Percentiles rank a stretch among this genome's conserved stretches.
Conservation (phyloP, 139 green algal species). For the Picochlorum costavermella region DNA sequence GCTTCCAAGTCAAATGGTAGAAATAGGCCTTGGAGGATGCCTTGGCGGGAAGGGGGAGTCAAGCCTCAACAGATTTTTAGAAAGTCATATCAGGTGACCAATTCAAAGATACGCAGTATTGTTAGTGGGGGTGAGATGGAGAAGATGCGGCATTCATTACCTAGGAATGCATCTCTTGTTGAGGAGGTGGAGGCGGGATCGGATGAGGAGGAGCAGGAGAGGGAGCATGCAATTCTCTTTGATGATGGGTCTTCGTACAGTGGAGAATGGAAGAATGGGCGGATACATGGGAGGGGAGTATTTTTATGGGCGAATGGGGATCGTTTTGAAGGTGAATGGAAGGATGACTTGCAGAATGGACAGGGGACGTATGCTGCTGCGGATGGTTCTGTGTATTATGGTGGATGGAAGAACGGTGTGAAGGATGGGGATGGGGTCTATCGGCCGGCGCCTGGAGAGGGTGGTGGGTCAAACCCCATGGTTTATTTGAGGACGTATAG, state of each 20-base stretch:
- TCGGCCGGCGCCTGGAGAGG: constrained; percentile 14
- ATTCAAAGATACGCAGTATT: no score
- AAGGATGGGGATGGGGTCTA: constrained; percentile 56
- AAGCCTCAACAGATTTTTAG: no score
- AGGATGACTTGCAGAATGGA: constrained; percentile 44
- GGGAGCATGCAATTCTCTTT: constrained; percentile 13
- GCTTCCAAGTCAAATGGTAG: no score
- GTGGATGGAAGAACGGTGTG: constrained; percentile 47
- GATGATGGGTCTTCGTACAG: constrained; percentile 20
- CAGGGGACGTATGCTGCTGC: constrained; percentile 40
- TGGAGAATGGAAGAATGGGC: constrained; percentile 31
- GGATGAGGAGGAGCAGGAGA: constrained; percentile 6
- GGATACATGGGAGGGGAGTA: constrained; percentile 51
- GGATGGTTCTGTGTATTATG: constrained; percentile 49
- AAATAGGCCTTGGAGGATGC: no score
- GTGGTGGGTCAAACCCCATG: background rate
- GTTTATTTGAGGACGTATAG: constrained; percentile 11
- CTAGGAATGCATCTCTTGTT: constrained; percentile 5
- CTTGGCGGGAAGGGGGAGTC: no score
- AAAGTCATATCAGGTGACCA: no score
- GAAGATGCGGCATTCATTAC: no score
- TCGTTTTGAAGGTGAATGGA: constrained; percentile 67
- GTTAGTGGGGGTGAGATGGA: no score
- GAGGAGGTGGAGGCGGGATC: background rate
- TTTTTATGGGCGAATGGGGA: constrained; percentile 51